Evolutionary conservation across 164 flowering plant genomes (phyloP).

Genomic region (Litsea cubeba): DNA sequence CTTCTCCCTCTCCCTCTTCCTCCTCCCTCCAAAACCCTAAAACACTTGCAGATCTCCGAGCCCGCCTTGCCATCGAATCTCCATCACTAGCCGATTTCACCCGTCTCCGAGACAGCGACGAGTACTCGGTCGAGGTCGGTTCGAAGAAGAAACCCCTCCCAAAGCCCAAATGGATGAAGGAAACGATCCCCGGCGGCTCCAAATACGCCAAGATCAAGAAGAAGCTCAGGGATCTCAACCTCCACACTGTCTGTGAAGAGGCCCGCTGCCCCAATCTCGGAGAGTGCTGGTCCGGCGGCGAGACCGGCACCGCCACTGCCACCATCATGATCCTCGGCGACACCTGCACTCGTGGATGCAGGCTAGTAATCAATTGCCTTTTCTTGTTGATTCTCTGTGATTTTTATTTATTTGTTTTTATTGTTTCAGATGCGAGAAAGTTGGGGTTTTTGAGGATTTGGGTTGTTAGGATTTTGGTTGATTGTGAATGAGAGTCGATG

Average conservation of each 20-base stretch:
- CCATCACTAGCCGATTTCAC: conserved; percentile 24
- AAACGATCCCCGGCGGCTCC: conserved; percentile 27
- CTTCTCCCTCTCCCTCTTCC: neutral
- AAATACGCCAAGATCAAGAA: conserved; percentile 28
- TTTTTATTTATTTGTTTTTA: neutral
- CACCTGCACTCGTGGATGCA: conserved; percentile 34
- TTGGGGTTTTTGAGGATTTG: too few species aligned
- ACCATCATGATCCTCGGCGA: conserved; percentile 36
- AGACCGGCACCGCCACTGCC: conserved; percentile 35
- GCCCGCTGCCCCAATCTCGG: conserved; percentile 31
- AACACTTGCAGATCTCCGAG: conserved; percentile 21
- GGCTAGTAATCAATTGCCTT: conserved; percentile 13
- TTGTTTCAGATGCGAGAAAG: neutral
- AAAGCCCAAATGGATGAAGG: conserved; percentile 37
- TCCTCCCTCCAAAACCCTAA: neutral
- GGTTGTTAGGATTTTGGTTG: too few species aligned
- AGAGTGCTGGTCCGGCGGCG: conserved; percentile 38
- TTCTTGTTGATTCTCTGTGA: neutral
- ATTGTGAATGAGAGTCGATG: too few species aligned
- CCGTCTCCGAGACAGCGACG: conserved; percentile 18
- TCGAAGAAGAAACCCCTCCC: conserved; percentile 32
- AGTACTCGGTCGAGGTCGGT: conserved; percentile 31
- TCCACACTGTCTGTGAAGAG: conserved; percentile 34
- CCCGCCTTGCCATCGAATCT: conserved; percentile 19
- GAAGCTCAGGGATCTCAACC: conserved; percentile 27